These are phyloP conservation scores for Colletotrichum sojae DNA, from an alignment of 2,329 filamentous ascomycete species.

Conservation along the genomic window DNA sequence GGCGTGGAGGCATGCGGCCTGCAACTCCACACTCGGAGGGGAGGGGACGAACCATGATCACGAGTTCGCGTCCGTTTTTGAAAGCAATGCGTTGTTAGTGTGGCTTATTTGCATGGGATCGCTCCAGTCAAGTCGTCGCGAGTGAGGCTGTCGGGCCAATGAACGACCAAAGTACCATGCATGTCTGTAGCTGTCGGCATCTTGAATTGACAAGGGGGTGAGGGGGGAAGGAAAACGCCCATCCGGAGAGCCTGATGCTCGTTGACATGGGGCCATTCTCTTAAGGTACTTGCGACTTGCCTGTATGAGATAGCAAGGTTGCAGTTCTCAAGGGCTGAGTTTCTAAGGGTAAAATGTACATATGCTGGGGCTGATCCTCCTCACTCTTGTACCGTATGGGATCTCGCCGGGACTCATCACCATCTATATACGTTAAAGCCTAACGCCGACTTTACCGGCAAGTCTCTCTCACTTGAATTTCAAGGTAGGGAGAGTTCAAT, in stretches of 20 bases:
- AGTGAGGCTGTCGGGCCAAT: constrained; percentile 6
- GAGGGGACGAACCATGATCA: neutral
- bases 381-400: no score
- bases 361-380: no score
- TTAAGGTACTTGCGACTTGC: neutral
- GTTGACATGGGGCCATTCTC: neutral
- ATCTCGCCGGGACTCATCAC: no score
- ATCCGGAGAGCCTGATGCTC: constrained; percentile 1
- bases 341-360: no score
- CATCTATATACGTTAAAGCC: no score
- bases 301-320: neutral
- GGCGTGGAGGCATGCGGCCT: neutral
- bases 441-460: no score
- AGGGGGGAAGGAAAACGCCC: neutral
- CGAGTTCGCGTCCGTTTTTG: neutral
- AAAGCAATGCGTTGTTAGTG: neutral
- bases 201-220: neutral
- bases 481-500: no score
- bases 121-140: neutral
- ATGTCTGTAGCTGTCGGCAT: neutral
- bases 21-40: neutral
- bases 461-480: no score
- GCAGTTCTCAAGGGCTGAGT: neutral
- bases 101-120: neutral
- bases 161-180: neutral